These are phyloP conservation scores for Aquilaria malaccensis DNA, from an alignment of 345 rosid genomes.

Conservation along the genomic window DNA sequence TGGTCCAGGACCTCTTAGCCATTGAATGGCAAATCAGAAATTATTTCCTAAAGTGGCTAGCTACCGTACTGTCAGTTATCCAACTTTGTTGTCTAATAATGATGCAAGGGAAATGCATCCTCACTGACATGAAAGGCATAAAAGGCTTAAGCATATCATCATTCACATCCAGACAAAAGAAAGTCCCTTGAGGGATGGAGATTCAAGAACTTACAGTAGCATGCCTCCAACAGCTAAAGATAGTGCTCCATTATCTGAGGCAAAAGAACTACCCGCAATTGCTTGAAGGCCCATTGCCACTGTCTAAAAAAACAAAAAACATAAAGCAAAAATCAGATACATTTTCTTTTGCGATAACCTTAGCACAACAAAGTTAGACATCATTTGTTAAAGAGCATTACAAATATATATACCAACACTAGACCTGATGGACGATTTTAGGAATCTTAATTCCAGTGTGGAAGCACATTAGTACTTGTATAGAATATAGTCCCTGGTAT, in stretches of 20 bases:
- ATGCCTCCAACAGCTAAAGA: constrained; percentile 87
- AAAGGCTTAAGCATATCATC: background rate
- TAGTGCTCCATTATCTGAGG: constrained; percentile 40
- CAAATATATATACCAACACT: no score
- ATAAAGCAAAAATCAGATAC: constrained; percentile 1
- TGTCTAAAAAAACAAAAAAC: constrained; percentile 36
- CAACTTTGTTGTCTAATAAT: background rate
- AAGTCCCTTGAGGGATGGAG: constrained; percentile 1
- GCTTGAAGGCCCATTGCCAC: constrained; percentile 70
- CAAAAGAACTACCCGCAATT: constrained; percentile 55
- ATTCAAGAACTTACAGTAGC: constrained; percentile 59
- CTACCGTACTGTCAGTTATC: no score
- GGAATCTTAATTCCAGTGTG: no score
- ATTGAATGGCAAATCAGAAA: no score
- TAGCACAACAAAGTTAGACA: no score
- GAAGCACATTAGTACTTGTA: no score
- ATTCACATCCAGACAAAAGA: background rate
- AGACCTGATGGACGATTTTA: no score
- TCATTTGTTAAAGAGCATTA: no score
- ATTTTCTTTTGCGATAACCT: background rate
- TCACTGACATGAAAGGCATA: background rate
- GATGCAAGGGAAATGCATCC: background rate
- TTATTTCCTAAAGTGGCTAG: no score
- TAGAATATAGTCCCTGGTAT: background rate
- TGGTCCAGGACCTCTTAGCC: no score